Evolutionary conservation across 768 basidiomycete genomes (phyloP), one percentile per base, ranked within the genome.

Genomic region (Russula sp.): DNA sequence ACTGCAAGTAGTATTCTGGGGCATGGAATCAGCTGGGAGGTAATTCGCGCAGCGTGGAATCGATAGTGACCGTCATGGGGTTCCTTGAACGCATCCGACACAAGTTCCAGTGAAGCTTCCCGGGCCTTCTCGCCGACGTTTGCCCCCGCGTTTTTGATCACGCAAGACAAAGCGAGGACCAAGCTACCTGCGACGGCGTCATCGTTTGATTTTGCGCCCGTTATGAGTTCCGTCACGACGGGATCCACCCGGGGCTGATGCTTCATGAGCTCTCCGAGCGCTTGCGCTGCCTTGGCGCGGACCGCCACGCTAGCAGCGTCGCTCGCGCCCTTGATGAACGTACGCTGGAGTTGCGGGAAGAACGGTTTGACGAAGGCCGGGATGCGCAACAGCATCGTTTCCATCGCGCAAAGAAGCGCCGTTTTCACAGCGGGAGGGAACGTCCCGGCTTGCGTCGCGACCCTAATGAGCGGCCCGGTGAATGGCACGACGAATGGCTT

Each of bases 261-360:
- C 69, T 83, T 84, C 94, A 98, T 97, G 70, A 99, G 77, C 4
- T 86, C 82, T 13, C 95, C 95, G 1, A 98, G 80, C 11, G 91
- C 95, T 45, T 87, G 81, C 0, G 87, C 93, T 0, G 94, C 94
- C 57, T 85, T 85, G 63, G 79, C 86, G 56, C 96, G 85, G 31
- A 98, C 92, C 16, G 84, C 83, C 0, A 82, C 76, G 65, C 90
- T 92, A 2, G 87, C 80, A 8, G 87, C 74, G 72, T 98, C 95
- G 61, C 88, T 84, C 2, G 89, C 82, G 49, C 93, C 90, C 77
- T 98, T 98, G 72, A 97, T 89, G 70, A 98, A 98, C 0, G 94
- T 98, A 39, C 95, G 84, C 70, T 98, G 96, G 39, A 98, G 76
- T 70, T 98, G 97, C 2, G 96, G 97, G 82, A 98, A 98, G 86